These are phyloP conservation scores for Rubia peregrina DNA, from an alignment of 305 asterid species.

Conservation along the genomic window DNA sequence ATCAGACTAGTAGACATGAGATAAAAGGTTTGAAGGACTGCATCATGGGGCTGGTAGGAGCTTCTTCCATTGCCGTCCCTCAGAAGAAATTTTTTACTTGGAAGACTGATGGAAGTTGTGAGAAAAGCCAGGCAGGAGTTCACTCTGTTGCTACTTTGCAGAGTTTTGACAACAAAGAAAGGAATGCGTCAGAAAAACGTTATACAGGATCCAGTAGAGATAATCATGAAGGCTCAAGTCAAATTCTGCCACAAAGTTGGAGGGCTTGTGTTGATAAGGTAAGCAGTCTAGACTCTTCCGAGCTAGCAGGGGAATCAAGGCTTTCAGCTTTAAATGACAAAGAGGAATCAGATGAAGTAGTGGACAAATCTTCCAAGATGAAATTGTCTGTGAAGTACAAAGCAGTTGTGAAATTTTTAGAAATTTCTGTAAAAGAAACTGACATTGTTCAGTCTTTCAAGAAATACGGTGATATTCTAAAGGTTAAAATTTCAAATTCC, in stretches of 20 bases:
- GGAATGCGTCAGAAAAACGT: conserved; percentile 6
- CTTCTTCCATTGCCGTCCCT: conserved; percentile 8
- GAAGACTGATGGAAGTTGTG: conserved; percentile 13
- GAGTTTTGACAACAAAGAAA: conserved; percentile 18
- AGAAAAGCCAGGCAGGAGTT: conserved; percentile 16
- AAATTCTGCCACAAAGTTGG: conserved; percentile 5
- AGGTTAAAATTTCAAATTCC: conserved; percentile 25
- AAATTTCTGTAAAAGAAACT: neutral
- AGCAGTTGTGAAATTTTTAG: conserved; percentile 40
- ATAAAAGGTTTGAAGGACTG: conserved; percentile 22
- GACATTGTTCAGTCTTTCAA: conserved; percentile 12
- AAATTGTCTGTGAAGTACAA: conserved; percentile 18
- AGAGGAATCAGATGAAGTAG: conserved; percentile 3
- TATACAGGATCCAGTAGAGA: conserved; percentile 13
- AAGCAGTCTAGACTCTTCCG: conserved; percentile 15
- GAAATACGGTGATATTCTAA: conserved; percentile 33
- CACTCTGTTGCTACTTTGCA: neutral
- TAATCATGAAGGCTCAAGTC: conserved; percentile 12
- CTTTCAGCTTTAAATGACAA: conserved; percentile 18
- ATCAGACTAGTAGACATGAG: conserved; percentile 3
- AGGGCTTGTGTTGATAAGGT: conserved; percentile 19
- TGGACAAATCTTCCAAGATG: neutral
- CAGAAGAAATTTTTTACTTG: conserved; percentile 10
- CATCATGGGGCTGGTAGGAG: conserved; percentile 16
- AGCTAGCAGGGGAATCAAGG: conserved; percentile 12